phyloP scores from a whole-genome alignment of 352 stramenopile genomes.

The Phytophthora ohioensis region DNA sequence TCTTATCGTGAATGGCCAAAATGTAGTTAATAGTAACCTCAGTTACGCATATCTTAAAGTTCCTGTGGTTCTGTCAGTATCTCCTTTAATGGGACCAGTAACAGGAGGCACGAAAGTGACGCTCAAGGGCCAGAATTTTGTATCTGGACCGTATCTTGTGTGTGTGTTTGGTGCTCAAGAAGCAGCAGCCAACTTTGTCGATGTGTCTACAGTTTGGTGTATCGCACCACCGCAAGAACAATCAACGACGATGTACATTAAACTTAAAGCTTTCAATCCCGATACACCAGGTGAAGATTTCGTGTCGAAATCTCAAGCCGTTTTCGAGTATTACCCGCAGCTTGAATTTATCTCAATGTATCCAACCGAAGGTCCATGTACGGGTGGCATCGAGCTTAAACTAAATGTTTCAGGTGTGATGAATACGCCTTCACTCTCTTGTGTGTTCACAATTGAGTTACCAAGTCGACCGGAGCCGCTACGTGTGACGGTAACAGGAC shows the following conservation, averaged over 20 bases:
- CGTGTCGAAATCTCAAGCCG: slow-evolving; percentile 36
- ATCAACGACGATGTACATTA: slow-evolving; percentile 39
- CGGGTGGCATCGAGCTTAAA: slow-evolving; percentile 39
- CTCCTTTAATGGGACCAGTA: slow-evolving; percentile 34
- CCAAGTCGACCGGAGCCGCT: slow-evolving; percentile 25
- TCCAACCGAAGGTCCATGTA: slow-evolving; percentile 47
- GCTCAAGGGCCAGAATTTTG: slow-evolving; percentile 44
- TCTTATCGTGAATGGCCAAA: slow-evolving; percentile 42
- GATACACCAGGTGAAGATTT: slow-evolving; percentile 28
- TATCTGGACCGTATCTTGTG: slow-evolving; percentile 35
- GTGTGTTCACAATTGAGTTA: slow-evolving; percentile 44
- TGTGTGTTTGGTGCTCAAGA: slow-evolving; percentile 55
- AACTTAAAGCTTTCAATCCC: slow-evolving; percentile 34
- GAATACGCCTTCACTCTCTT: slow-evolving; percentile 36
- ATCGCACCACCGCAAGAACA: slow-evolving; percentile 35
- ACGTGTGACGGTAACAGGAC: slow-evolving; percentile 22
- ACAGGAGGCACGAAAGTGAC: slow-evolving; percentile 52
- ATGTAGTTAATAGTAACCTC: slow-evolving; percentile 23
- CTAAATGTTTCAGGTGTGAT: slow-evolving; percentile 40
- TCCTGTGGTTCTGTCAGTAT: slow-evolving; percentile 38
- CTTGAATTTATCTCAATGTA: slow-evolving; percentile 39
- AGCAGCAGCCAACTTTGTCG: slow-evolving; percentile 40
- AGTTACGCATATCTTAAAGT: slow-evolving; percentile 29
- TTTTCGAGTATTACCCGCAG: slow-evolving; percentile 47
- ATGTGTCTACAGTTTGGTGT: slow-evolving; percentile 36